Percentiles rank a stretch among this genome's conserved stretches.
Conservation (phyloP, 2,329 filamentous ascomycete genomes). For the Botrytis sinoallii region DNA sequence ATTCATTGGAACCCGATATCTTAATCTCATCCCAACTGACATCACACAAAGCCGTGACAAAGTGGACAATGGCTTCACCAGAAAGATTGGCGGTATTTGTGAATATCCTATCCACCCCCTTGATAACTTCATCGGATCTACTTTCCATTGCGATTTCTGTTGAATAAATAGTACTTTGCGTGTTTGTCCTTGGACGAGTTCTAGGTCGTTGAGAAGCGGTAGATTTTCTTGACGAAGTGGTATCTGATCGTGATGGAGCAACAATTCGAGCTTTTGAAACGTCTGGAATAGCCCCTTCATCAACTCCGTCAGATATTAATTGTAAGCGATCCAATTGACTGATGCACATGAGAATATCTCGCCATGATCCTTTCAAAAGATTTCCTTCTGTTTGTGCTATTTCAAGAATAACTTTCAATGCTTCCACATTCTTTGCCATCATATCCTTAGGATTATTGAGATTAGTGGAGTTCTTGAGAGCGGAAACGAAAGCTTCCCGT, state of each 20-base stretch:
- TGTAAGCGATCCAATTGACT: constrained; percentile 95
- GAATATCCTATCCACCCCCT: constrained; percentile 92
- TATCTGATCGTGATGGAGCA: constrained; percentile 51
- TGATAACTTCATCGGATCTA: constrained; percentile 87
- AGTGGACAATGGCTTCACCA: constrained; percentile 92
- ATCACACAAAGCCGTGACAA: constrained; percentile 86
- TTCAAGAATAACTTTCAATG: constrained; percentile 85
- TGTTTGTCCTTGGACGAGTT: constrained; percentile 50
- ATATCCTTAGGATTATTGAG: constrained; percentile 95
- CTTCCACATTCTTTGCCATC: constrained; percentile 93
- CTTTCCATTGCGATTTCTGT: constrained; percentile 87
- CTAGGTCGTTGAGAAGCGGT: constrained; percentile 54
- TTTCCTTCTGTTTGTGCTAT: constrained; percentile 93
- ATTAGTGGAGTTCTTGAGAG: constrained; percentile 89
- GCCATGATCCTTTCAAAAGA: constrained; percentile 84
- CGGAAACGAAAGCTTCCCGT: constrained; percentile 89
- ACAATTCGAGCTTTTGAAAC: constrained; percentile 79
- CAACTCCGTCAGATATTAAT: constrained; percentile 89
- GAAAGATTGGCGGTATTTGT: constrained; percentile 92
- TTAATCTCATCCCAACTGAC: constrained; percentile 99
- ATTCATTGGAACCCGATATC: constrained; percentile 92
- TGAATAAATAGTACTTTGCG: constrained; percentile 50
- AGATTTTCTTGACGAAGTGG: constrained; percentile 60
- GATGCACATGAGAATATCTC: constrained; percentile 90
- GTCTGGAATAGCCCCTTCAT: constrained; percentile 88